Conservation (phyloP, 2,329 filamentous ascomycete genomes). For the Didymella sp. region DNA sequence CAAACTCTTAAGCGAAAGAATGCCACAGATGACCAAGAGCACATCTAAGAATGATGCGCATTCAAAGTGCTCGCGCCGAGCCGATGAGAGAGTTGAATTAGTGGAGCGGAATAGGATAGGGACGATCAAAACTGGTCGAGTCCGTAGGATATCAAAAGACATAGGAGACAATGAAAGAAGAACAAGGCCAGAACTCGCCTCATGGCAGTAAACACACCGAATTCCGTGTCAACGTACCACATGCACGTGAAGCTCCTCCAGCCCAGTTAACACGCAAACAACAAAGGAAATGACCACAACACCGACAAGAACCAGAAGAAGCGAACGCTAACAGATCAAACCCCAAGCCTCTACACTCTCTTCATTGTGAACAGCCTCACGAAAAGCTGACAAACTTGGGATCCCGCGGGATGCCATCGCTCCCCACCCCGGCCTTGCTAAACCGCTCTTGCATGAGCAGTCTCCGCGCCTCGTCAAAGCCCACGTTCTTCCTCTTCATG, state of each 20-base stretch:
- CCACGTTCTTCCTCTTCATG: slow-evolving; percentile 84
- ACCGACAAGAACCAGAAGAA: not conserved
- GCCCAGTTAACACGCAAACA: not conserved
- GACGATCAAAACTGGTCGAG: not conserved
- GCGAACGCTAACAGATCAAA: slow-evolving; percentile 3
- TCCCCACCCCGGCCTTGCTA: slow-evolving; percentile 83
- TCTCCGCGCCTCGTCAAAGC: slow-evolving; percentile 89
- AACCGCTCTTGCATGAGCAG: slow-evolving; percentile 87
- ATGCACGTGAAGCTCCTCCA: not conserved
- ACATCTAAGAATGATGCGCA: not conserved
- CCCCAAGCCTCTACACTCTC: not conserved
- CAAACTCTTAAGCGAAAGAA: too few species aligned
- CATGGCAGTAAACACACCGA: not conserved
- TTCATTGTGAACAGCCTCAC: slow-evolving; percentile 17
- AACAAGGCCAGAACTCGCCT: not conserved
- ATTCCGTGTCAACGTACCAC: not conserved
- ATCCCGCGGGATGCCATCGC: slow-evolving; percentile 86
- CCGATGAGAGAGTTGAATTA: not conserved
- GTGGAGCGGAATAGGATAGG: not conserved
- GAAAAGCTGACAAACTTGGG: slow-evolving; percentile 96
- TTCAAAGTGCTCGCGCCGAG: not conserved
- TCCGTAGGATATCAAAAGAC: slow-evolving; percentile 13
- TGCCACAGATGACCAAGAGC: not conserved
- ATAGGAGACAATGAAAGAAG: slow-evolving; percentile 13
- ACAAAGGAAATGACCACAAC: not conserved